Evolutionary conservation across 1,139 yeast genomes (phyloP).

Genomic region (Suhomyces panamericanus): DNA sequence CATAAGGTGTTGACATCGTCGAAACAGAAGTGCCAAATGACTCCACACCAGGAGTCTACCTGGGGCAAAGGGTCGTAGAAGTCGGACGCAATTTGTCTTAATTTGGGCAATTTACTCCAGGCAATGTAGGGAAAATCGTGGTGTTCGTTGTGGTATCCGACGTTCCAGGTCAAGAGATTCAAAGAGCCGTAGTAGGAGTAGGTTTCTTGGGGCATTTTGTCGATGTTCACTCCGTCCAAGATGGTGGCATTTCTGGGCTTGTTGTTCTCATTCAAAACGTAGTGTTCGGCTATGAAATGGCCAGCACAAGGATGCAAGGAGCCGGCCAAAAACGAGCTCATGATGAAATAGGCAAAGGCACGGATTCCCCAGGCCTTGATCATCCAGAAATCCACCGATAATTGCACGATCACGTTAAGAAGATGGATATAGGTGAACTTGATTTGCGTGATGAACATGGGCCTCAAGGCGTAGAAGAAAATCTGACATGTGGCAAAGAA

Average conservation of each 20-base stretch:
- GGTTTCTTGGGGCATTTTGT: slow-evolving; percentile 66
- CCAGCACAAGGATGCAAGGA: slow-evolving; percentile 94
- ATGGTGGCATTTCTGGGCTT: slow-evolving; percentile 28
- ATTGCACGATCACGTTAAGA: slow-evolving; percentile 63
- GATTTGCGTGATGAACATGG: slow-evolving; percentile 79
- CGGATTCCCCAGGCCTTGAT: slow-evolving; percentile 63
- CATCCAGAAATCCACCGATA: slow-evolving; percentile 56
- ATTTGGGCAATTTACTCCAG: slow-evolving; percentile 75
- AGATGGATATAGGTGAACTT: slow-evolving; percentile 75
- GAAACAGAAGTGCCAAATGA: slow-evolving; percentile 68
- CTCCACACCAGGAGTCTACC: slow-evolving; percentile 78
- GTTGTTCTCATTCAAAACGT: slow-evolving; percentile 65
- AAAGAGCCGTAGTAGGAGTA: slow-evolving; percentile 85
- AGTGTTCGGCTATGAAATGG: slow-evolving; percentile 93
- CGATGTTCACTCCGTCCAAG: slow-evolving; percentile 25
- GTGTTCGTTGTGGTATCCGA: slow-evolving; percentile 92
- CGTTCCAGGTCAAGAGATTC: slow-evolving; percentile 82
- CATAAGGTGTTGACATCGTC: slow-evolving; percentile 69
- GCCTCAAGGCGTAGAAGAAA: slow-evolving; percentile 84
- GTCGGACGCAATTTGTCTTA: slow-evolving; percentile 70
- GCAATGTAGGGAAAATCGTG: slow-evolving; percentile 94
- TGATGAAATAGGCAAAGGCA: slow-evolving; percentile 63
- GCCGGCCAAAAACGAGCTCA: slow-evolving; percentile 86
- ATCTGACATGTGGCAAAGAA: slow-evolving; percentile 90
- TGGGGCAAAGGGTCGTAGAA: slow-evolving; percentile 80